Evolutionary conservation across 306 rosid genomes (phyloP), one percentile per base, ranked within the genome.

Genomic region (Begonia masoniana): DNA sequence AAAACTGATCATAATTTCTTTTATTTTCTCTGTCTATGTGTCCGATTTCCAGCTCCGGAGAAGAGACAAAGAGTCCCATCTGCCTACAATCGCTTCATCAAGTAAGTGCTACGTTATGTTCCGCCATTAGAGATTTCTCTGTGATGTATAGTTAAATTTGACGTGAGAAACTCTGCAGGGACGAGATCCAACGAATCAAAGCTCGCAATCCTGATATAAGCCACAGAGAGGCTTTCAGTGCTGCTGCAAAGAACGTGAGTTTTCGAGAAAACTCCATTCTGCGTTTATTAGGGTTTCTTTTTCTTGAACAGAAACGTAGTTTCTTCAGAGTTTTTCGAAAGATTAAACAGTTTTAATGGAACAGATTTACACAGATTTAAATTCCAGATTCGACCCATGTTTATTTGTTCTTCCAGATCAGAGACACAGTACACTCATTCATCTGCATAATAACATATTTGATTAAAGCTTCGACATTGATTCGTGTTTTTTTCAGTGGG

Each of bases 31-130:
- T 45, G 49, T 45, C 49, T 45, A 13, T 13, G 13, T 45, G 1
- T 73, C 39, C 39, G 8, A 31, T 31, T 31, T 66, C 69, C 95
- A 89, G 97, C 97, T 63, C 95, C 97, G 61, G 97, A 89, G 70
- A 89, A 89, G 82, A 82, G 94, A 73, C 97, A 89, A 78, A 78
- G 97, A 75, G 95, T 89, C 55, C 97, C 97, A 70, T 89, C 97
- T 78, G 97, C 97, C 41, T 89, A 89, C 85, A 89, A 89, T 57
- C 94, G 97, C 71, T 89, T 89, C 88, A 89, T 89, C 76, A 89
- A 89, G 97, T 89, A 74, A 80, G 95, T 72, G 7, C 39, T 31
- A 9, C 39, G 39, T 31, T 31, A 31, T 31, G 8, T 31, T 31
- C 3, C 39, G 39, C 39, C 39, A 31, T 31, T 31, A 31, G 8